Evolutionary conservation across 129 eudicot genomes (phyloP), one percentile per base, ranked within the genome.

Genomic region (Gnaphalium uliginosum): DNA sequence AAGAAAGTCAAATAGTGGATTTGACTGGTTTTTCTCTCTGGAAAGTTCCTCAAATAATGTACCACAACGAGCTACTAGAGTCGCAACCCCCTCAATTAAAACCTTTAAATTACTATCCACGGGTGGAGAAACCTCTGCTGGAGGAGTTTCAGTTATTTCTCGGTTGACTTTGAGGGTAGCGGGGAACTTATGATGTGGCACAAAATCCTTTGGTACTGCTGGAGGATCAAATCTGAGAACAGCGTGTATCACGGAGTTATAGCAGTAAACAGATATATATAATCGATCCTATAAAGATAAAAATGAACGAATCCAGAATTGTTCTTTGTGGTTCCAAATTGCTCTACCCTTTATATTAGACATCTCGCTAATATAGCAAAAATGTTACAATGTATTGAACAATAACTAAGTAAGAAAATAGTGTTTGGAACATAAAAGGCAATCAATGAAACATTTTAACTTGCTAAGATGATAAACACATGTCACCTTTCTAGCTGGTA

Each of bases 21-120:
- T 91, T 14, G 93, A 85, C 66, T 87, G 93, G 77, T 94, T 91
- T 85, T 94, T 94, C 91, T 91, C 97, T 66, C 96, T 70, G 6
- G 96, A 91, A 63, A 94, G 89, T 81, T 94, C 94, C 90, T 94
- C 99, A 75, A 94, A 91, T 80, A 94, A 81, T 84, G 84, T 86
- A 53, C 99, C 99, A 73, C 93, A 94, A 69, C 99, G 97, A 81
- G 99, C 96, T 41, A 94, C 99, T 69, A 94, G 71, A 74, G 90
- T 81, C 46, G 99, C 99, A 79, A 94, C 92, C 33, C 99, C 99
- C 69, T 94, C 97, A 19, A 89, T 87, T 78, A 91, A 72, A 75
- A 94, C 74, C 83, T 86, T 94, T 26, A 89, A 83, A 75, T 79
- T 85, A 58, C 86, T 85, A 84, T 94, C 97, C 83, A 63, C 88